phyloP scores from a whole-genome alignment of 768 basidiomycete genomes.

The Amyloporia xantha region DNA sequence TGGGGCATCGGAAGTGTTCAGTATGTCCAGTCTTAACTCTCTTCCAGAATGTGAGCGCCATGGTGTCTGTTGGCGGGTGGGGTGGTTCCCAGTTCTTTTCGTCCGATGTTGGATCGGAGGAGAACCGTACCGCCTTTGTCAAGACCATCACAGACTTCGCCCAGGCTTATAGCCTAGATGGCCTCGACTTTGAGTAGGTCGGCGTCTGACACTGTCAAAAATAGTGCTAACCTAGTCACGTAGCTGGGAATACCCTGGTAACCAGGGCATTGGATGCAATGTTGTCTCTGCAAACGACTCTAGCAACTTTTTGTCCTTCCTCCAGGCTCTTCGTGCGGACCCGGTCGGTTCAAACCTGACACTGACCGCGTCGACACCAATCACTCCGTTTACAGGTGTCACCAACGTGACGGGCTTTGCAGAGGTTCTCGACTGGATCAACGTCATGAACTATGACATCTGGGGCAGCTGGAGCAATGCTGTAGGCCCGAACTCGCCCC shows the following conservation, averaged over 20 bases:
- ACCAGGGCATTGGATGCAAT: conserved; percentile 68
- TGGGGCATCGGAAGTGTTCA: background rate
- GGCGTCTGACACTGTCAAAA: background rate
- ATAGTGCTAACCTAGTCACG: background rate
- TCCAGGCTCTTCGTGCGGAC: conserved; percentile 58
- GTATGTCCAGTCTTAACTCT: no score
- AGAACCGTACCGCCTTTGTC: conserved; percentile 53
- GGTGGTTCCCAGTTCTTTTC: conserved; percentile 60
- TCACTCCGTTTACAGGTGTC: conserved; percentile 57
- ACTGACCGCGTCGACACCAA: conserved; percentile 65
- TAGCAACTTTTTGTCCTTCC: conserved; percentile 71
- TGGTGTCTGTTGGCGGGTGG: conserved; percentile 65
- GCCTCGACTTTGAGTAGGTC: conserved; percentile 64
- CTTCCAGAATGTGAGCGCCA: conserved; percentile 45
- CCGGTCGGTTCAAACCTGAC: conserved; percentile 50
- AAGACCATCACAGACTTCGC: conserved; percentile 46
- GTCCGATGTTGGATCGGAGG: conserved; percentile 39
- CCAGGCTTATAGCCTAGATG: conserved; percentile 44
- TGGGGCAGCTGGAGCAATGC: conserved; percentile 45
- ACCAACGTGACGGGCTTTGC: conserved; percentile 63
- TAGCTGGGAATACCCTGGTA: conserved; percentile 85
- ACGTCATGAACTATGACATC: conserved; percentile 68
- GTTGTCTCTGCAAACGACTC: conserved; percentile 55
- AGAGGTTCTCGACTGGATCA: conserved; percentile 66
- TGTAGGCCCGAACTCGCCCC: conserved; percentile 78